phyloP scores from a whole-genome alignment of 179 eudicot genomes.

The Actinidia chinensis region DNA sequence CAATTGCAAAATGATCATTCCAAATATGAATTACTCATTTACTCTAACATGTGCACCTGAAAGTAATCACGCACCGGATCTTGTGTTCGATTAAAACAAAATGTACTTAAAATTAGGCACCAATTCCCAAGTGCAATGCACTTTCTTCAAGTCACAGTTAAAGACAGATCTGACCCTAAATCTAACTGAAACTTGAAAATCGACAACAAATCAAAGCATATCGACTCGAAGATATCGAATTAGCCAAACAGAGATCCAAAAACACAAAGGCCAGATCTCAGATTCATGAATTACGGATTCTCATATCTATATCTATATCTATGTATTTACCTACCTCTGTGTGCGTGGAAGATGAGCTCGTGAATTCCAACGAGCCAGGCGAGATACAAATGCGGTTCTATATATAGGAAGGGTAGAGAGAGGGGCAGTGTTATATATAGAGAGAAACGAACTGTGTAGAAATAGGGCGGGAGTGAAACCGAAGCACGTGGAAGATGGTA shows the following conservation, averaged over 20 bases:
- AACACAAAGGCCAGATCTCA: slow-evolving; percentile 1
- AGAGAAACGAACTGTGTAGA: background rate
- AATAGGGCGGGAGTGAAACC: background rate
- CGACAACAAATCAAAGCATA: slow-evolving; percentile 20
- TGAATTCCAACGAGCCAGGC: slow-evolving; percentile 1
- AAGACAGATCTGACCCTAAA: slow-evolving; percentile 2
- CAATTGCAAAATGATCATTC: background rate
- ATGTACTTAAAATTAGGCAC: background rate
- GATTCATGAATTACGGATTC: slow-evolving; percentile 1
- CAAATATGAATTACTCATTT: background rate
- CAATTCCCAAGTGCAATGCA: background rate
- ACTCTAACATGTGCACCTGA: background rate
- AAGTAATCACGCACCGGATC: background rate
- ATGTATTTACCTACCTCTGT: background rate
- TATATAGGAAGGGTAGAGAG: background rate
- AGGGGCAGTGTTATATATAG: background rate
- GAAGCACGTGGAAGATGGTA: slow-evolving; percentile 22
- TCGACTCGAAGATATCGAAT: slow-evolving; percentile 19
- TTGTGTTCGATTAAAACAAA: background rate
- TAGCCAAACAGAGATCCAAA: slow-evolving; percentile 22
- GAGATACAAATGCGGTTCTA: background rate
- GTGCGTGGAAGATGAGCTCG: background rate
- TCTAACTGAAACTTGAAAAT: slow-evolving; percentile 9
- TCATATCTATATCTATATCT: background rate
- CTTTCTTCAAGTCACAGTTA: background rate